Evolutionary conservation across 2,329 filamentous ascomycete species (phyloP), one percentile per base, ranked within the genome.

Genomic region (Pyricularia pennisetigena): DNA sequence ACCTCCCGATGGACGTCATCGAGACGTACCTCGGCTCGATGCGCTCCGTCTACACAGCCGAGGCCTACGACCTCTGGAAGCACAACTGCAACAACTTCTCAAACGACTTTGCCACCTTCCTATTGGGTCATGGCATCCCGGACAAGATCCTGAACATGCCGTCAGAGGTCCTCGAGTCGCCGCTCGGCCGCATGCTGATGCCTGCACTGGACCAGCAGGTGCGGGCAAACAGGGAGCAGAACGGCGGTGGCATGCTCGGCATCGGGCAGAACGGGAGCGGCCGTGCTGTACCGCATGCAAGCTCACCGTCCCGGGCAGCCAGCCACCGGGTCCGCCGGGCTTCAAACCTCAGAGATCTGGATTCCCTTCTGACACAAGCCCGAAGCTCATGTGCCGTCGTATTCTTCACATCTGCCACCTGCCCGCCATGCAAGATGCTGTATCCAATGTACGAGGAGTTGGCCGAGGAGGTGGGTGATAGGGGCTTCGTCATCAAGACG

Each of bases 81-180:
- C 93, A 97, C 78, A 99, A 99, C 76, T 98, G 94, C 82, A 99
- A 98, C 80, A 97, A 97, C 78, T 99, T 98, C 78, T 92, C 91
- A 3, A 94, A 98, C 75, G 93, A 97, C 70, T 89, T 98, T 72
- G 83, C 92, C 71, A 95, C 92, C 78, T 98, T 98, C 71, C 82
- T 98, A 0, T 82, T 97, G 0, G 94, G 95, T 26, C 91, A 89
- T 72, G 91, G 92, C 2, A 98, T 98, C 69, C 95, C 95, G 0
- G 85, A 89, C 0, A 89, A 97, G 73, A 98, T 99, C 72, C 86
- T 87, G 32, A 92, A 90, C 72, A 88, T 98, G 75, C 94, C 94
- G 0, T 85, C 93, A 74, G 90, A 89, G 0, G 94, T 98, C 9
- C 83, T 98, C 14, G 88, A 91, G 69, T 95, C 93, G 0, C 93